Evolutionary conservation across 164 flowering plant species (phyloP).

Genomic region (Vitis riparia): DNA sequence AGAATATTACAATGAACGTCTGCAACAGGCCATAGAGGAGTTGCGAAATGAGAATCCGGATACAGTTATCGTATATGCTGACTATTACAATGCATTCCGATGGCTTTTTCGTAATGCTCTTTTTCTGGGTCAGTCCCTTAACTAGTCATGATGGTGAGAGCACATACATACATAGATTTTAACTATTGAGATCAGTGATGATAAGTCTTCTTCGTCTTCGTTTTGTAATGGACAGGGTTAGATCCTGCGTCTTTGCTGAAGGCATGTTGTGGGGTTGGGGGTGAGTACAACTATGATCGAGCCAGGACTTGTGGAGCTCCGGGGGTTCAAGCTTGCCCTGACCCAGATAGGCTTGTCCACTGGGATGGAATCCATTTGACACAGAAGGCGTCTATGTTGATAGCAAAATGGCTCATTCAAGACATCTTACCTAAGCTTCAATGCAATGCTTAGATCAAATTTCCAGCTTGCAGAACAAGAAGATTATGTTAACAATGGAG

Average conservation of each 20-base stretch:
- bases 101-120: not conserved
- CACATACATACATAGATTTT: no score
- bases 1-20: conserved; percentile 15
- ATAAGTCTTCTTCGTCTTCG: no score
- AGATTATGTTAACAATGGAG: no score
- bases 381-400: conserved; percentile 10
- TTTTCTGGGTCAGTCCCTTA: not conserved
- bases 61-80: conserved; percentile 9
- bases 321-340: conserved; percentile 10
- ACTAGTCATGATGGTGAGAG: no score
- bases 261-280: conserved; percentile 30
- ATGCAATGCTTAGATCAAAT: no score
- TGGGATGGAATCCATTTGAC: conserved; percentile 35
- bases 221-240: conserved; percentile 1
- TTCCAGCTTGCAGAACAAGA: no score
- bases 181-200: no score
- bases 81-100: conserved; percentile 5
- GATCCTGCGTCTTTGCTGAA: not conserved
- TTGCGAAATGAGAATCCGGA: conserved; percentile 8
- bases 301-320: conserved; percentile 17
- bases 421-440: conserved; percentile 1
- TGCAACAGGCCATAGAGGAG: conserved; percentile 16
- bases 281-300: conserved; percentile 16
- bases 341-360: conserved; percentile 8
- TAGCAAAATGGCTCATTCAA: conserved; percentile 8